phyloP scores from a whole-genome alignment of 306 rosid genomes.

The Arachis stenosperma region DNA sequence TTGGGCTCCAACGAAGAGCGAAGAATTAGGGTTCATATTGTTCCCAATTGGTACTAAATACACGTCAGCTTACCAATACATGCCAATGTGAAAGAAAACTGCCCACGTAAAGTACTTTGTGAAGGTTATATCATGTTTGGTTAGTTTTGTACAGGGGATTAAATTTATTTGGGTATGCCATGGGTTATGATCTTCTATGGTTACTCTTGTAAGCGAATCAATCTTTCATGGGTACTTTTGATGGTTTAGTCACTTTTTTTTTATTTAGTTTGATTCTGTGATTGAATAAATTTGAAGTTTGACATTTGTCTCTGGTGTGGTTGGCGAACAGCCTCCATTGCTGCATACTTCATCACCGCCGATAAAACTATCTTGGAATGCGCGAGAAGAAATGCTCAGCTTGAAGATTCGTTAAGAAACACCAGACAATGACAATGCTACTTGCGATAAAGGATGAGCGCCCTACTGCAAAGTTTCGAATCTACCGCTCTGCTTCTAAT shows the following conservation, averaged over 20 bases:
- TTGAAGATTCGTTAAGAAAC: constrained; percentile 66
- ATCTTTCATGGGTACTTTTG: too few relatives aligned
- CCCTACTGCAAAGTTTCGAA: constrained; percentile 12
- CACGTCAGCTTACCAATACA: too few relatives aligned
- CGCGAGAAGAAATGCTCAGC: constrained; percentile 78
- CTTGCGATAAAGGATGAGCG: constrained; percentile 8
- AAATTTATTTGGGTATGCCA: too few relatives aligned
- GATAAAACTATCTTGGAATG: constrained; percentile 87
- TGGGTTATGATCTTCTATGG: too few relatives aligned
- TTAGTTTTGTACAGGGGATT: too few relatives aligned
- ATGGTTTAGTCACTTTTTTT: background rate
- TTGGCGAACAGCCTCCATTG: constrained; percentile 76
- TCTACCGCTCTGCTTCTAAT: background rate
- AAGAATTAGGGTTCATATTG: too few relatives aligned
- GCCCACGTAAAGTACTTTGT: too few relatives aligned
- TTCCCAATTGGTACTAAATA: too few relatives aligned
- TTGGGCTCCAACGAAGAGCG: too few relatives aligned
- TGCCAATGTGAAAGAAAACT: too few relatives aligned
- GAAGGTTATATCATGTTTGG: too few relatives aligned
- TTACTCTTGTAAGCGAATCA: too few relatives aligned
- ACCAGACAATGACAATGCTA: constrained; percentile 15
- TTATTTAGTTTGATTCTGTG: background rate
- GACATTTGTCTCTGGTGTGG: constrained; percentile 31
- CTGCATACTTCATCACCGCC: constrained; percentile 78
- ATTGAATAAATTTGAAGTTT: constrained; percentile 19